Percentiles rank a stretch among this genome's conserved stretches.
Conservation (phyloP, 2,329 filamentous ascomycete genomes). For the Xylaria sp. region DNA sequence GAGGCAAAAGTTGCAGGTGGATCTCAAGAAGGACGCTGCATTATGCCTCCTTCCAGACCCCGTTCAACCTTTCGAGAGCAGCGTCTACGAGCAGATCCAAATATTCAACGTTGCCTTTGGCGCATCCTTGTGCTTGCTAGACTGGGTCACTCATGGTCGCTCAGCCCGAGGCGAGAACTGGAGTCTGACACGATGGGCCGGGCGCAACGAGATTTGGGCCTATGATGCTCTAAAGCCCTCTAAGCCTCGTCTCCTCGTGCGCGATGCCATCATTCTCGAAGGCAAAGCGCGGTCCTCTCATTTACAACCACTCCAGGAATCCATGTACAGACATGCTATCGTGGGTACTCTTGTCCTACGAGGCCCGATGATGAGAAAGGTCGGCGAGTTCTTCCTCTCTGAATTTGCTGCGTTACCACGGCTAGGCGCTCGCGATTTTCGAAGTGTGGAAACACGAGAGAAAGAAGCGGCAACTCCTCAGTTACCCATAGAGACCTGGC, state of each 20-base stretch:
- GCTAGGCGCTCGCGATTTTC: conserved; percentile 84
- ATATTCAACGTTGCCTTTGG: conserved; percentile 71
- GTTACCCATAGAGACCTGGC: conserved; percentile 64
- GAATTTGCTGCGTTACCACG: conserved; percentile 84
- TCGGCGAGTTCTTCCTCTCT: conserved; percentile 79
- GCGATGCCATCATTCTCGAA: conserved; percentile 84
- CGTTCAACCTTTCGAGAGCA: conserved; percentile 87
- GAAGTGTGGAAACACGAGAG: conserved; percentile 59
- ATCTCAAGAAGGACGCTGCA: conserved; percentile 62
- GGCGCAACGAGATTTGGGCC: conserved; percentile 88
- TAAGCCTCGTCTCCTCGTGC: conserved; percentile 74
- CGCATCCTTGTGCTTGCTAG: conserved; percentile 80
- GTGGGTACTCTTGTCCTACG: conserved; percentile 88
- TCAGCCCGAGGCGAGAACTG: conserved; percentile 88
- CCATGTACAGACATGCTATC: conserved; percentile 80
- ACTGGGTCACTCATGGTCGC: conserved; percentile 94
- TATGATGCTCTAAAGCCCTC: conserved; percentile 48
- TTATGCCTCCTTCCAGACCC: conserved; percentile 86
- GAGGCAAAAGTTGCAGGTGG: conserved; percentile 65
- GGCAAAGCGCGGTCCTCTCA: conserved; percentile 58
- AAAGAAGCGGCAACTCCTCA: conserved; percentile 54
- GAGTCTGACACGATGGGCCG: conserved; percentile 82
- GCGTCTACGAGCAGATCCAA: conserved; percentile 86
- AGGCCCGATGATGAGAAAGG: conserved; percentile 73
- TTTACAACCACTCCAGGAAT: conserved; percentile 60